Evolutionary conservation across 306 rosid species (phyloP).

Genomic region (Fagus sylvatica): DNA sequence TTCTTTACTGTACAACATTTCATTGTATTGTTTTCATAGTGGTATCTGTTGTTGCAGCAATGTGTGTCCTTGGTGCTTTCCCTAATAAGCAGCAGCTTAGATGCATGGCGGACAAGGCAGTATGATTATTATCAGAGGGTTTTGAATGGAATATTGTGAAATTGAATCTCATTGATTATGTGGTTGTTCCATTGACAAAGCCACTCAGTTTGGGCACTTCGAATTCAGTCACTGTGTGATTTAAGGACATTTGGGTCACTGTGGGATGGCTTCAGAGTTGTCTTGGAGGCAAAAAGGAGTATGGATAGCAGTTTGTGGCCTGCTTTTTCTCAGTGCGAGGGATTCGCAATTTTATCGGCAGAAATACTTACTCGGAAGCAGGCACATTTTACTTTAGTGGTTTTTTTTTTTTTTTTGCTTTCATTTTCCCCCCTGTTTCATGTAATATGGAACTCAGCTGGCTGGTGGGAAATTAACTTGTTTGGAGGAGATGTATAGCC

Average conservation of each 20-base stretch:
- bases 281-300: constrained; percentile 26
- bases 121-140: constrained; percentile 98
- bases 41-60: constrained; percentile 55
- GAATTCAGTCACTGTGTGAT: constrained; percentile 18
- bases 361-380: constrained; percentile 20
- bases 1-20: constrained; percentile 7
- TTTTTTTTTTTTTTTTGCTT: constrained; percentile 7
- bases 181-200: constrained; percentile 39
- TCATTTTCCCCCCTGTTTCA: constrained; percentile 21
- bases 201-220: constrained; percentile 30
- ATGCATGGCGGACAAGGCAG: constrained; percentile 99
- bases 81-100: constrained; percentile 94
- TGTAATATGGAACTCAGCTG: constrained; percentile 38
- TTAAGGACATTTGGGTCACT: constrained; percentile 34
- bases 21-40: constrained; percentile 27
- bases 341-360: constrained; percentile 36
- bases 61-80: constrained; percentile 98
- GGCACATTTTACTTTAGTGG: constrained; percentile 32
- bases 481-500: constrained; percentile 34
- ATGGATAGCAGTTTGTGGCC: constrained; percentile 33
- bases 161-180: constrained; percentile 27
- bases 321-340: constrained; percentile 40
- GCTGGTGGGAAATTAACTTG: constrained; percentile 18
- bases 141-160: constrained; percentile 94
- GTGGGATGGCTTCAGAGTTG: constrained; percentile 38